Base-by-base conservation (phyloP, 78 protist species). In the Emiliania huxleyi region DNA sequence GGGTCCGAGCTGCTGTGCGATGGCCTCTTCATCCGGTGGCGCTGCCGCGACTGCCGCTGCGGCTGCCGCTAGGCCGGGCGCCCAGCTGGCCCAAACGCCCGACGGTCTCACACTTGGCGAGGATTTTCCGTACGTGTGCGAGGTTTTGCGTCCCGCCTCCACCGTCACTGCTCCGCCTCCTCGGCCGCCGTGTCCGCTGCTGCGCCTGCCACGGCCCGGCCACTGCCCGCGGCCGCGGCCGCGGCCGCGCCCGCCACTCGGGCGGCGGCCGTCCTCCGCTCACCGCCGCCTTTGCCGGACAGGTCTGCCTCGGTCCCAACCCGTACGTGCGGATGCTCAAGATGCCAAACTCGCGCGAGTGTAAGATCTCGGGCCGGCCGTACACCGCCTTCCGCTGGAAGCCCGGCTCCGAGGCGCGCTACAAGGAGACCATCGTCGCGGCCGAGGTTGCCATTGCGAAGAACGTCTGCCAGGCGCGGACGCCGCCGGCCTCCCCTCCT, bases 301-400 rank as follows among this genome's bases (percentile, higher is more conserved):
- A n/a, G n/a, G 89, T 79, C 19, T 91, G 93, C 71, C 90, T 91
- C 37, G 93, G 93, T 0, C 93, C 93, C 37, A 91, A 91, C 43
- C 93, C 93, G 45, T 91, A 91, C 79, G 33, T 91, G 11, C 88
- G 93, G 19, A 91, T 91, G 93, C 62, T 91, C 81, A 91, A 91
- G 93, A 40, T 38, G 90, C 84, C 90, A 2, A 37, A 23, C 4
- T 12, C 37, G 3, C 85, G 87, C 44, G 93, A 91, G 55, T 91
- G 93, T 79, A 91, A 91, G 90, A 87, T 91, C 29, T 91, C 93
- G 3, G 93, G 83, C 40, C 75, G 93, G 46, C 90, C 87, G n/a
- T 91, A 77, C 89, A 91, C 93, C 21, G 85, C 93, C 42, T 91
- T 91, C 79, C 93, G 93, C 38, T 91, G 93, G 93, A 75, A 87